Conservation (phyloP, 1,284 basidiomycete genomes). For the Malassezia dermatis region DNA sequence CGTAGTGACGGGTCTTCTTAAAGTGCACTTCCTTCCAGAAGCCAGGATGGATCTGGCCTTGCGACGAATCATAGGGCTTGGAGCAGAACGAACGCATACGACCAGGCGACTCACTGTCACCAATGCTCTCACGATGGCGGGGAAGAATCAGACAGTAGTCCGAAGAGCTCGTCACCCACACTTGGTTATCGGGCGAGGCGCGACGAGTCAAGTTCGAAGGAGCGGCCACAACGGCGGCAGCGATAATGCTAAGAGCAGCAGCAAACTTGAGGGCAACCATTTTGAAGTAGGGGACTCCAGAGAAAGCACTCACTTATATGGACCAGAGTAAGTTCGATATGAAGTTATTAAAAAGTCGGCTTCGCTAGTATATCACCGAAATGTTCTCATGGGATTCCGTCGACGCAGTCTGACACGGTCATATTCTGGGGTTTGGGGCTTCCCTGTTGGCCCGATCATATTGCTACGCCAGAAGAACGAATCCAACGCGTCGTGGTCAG, state of each 20-base stretch:
- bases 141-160: slow-evolving; percentile 21
- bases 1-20: slow-evolving; percentile 21
- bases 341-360: background rate
- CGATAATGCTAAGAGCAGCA: background rate
- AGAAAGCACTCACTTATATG: background rate
- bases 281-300: background rate
- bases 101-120: slow-evolving; percentile 18
- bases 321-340: background rate
- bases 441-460: background rate
- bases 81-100: slow-evolving; percentile 15
- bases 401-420: background rate
- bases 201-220: slow-evolving; percentile 7
- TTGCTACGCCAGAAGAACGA: background rate
- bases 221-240: slow-evolving; percentile 7
- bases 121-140: slow-evolving; percentile 5
- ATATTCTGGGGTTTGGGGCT: background rate
- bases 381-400: background rate
- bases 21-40: slow-evolving; percentile 20
- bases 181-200: slow-evolving; percentile 9
- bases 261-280: slow-evolving; percentile 10
- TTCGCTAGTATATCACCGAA: background rate
- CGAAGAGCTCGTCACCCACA: slow-evolving; percentile 15
- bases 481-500: background rate
- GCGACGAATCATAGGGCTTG: slow-evolving; percentile 9
- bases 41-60: slow-evolving; percentile 15